Evolutionary conservation across 495 filamentous ascomycete species (phyloP), one percentile per base, ranked within the genome.

Genomic region (Penicillium dipodomyicola): DNA sequence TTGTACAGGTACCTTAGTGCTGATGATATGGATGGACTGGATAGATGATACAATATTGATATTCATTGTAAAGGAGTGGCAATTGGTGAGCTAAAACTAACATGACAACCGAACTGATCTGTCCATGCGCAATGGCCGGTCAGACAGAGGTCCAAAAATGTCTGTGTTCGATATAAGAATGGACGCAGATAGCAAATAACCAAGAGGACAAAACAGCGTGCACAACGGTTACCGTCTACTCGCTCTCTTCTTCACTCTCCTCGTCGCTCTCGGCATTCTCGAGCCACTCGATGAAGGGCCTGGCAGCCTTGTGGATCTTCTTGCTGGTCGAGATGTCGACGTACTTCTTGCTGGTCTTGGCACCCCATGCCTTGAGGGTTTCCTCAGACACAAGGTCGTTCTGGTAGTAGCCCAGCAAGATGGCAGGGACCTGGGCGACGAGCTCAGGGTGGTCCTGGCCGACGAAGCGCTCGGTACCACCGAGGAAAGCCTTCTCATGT

Each of bases 401-500:
- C 75, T 96, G 80, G 72, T 96, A 97, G 77, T 90, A 89, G 62
- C 84, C 80, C 64, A 94, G 80, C 55, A 97, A 81, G 62, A 98
- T 91, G 69, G 87, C 89, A 37, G 90, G 87, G 33, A 97, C 80
- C 74, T 90, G 82, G 32, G 84, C 73, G 53, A 90, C 81, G 65
- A 96, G 83, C 45, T 91, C 84, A 1, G 91, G 85, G 65, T 88
- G 83, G 33, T 95, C 87, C 64, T 87, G 87, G 71, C 89, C 84
- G 49, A 97, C 82, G 61, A 97, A 92, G 57, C 92, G 91, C 75
- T 98, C 94, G 33, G 89, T 92, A 56, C 94, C 94, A 65, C 95
- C 95, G n/a, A 98, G 85, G 72, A 98, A 87, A 50, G 94, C 92
- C 82, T 94, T 96, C 78, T 97, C 85, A 71, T 97, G 93, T 53